phyloP scores from a whole-genome alignment of 148 eudicot species.

The Rhododendron kiyosumense region DNA sequence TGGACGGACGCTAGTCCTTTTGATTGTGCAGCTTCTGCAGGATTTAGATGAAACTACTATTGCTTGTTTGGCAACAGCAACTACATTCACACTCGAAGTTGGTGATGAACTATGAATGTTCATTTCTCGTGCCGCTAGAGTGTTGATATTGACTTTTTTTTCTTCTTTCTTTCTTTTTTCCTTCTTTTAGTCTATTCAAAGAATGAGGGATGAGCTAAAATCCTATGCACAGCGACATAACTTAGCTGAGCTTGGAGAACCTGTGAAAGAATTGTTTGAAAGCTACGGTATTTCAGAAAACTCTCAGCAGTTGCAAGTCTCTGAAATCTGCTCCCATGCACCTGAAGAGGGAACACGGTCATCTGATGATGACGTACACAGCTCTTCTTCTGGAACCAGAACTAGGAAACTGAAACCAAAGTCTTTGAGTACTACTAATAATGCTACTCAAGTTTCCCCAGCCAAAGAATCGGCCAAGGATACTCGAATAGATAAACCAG shows the following conservation, averaged over 20 bases:
- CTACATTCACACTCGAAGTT: neutral
- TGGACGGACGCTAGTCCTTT: neutral
- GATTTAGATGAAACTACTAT: neutral
- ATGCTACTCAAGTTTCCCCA: slow-evolving; percentile 27
- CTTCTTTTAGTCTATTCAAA: slow-evolving; percentile 52
- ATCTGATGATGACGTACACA: slow-evolving; percentile 55
- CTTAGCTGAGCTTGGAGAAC: slow-evolving; percentile 53
- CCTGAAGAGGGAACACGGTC: slow-evolving; percentile 42
- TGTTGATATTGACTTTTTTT: neutral
- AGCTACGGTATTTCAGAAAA: slow-evolving; percentile 56
- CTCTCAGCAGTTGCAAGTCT: slow-evolving; percentile 60
- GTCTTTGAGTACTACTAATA: slow-evolving; percentile 32
- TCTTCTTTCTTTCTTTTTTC: neutral
- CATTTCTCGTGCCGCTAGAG: neutral
- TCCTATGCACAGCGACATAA: slow-evolving; percentile 54
- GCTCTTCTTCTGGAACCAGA: slow-evolving; percentile 46
- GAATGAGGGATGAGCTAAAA: slow-evolving; percentile 68
- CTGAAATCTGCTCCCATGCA: slow-evolving; percentile 49
- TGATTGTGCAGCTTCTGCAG: neutral
- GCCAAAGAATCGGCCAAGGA: slow-evolving; percentile 33
- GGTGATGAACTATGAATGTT: neutral
- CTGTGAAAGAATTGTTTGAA: slow-evolving; percentile 49
- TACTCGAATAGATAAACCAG: slow-evolving; percentile 22
- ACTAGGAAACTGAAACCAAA: slow-evolving; percentile 25
- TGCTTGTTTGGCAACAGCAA: neutral